Evolutionary conservation across 768 basidiomycete genomes (phyloP).

Genomic region (Kwoniella dejecticola): DNA sequence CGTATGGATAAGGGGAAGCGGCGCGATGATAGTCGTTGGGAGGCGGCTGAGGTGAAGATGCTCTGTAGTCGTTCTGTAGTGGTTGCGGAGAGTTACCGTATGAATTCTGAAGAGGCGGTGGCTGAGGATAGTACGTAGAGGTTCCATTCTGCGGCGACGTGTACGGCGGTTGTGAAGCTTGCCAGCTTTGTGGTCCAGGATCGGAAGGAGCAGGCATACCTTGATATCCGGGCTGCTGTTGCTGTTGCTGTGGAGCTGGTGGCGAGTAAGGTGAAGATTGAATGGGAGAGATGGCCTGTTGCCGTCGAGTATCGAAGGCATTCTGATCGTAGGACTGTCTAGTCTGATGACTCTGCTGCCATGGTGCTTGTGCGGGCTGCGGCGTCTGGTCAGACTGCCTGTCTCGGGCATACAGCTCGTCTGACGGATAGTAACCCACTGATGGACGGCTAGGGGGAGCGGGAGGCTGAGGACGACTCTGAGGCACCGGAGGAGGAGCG

Average conservation of each 20-base stretch:
- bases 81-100: constrained; percentile 8
- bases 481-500: constrained; percentile 19
- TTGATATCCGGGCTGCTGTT: constrained; percentile 4
- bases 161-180: constrained; percentile 8
- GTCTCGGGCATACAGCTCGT: constrained; percentile 42
- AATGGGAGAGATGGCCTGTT: neutral
- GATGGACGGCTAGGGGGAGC: constrained; percentile 29
- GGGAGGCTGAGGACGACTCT: constrained; percentile 30
- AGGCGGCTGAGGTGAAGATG: constrained; percentile 17
- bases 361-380: constrained; percentile 6
- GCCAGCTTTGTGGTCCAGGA: constrained; percentile 14
- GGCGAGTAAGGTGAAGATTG: constrained; percentile 15
- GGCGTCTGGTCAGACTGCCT: constrained; percentile 11
- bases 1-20: constrained; percentile 15
- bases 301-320: constrained; percentile 3
- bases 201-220: constrained; percentile 2
- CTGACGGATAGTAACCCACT: constrained; percentile 49
- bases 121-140: constrained; percentile 10
- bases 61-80: constrained; percentile 1
- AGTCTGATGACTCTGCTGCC: constrained; percentile 23
- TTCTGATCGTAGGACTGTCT: constrained; percentile 4
- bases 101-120: constrained; percentile 13
- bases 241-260: too few species aligned
- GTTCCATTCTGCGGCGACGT: constrained; percentile 1
- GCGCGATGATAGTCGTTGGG: constrained; percentile 4